These are phyloP conservation scores for Eragrostis curvula DNA, from an alignment of 176 grass and related monocot species.

Conservation along the genomic window DNA sequence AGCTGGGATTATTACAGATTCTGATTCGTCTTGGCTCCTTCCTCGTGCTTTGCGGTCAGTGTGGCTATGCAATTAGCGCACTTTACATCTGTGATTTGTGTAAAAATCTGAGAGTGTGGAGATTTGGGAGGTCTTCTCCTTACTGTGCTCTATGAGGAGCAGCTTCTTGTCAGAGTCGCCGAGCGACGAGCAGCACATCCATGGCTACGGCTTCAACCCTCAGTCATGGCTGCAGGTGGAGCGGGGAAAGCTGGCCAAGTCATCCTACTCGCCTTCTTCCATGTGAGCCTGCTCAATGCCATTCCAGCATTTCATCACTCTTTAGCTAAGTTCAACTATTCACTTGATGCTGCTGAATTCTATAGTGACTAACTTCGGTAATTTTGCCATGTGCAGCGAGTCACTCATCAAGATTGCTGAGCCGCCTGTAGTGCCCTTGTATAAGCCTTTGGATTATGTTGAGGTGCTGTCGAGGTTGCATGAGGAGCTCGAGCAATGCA, in stretches of 20 bases:
- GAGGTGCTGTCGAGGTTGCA: constrained; percentile 82
- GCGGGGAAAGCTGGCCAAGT: constrained; percentile 80
- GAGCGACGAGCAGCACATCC: constrained; percentile 75
- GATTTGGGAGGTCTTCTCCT: constrained; percentile 87
- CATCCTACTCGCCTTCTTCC: constrained; percentile 80
- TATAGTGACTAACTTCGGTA: constrained; percentile 1
- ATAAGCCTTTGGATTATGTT: constrained; percentile 89
- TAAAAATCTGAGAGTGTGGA: constrained; percentile 70
- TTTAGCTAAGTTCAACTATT: constrained; percentile 4
- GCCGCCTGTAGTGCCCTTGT: constrained; percentile 64
- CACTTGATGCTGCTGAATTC: constrained; percentile 14
- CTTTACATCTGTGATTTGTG: constrained; percentile 18
- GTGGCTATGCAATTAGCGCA: constrained; percentile 15
- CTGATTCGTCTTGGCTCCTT: constrained; percentile 9
- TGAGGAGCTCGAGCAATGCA: constrained; percentile 78
- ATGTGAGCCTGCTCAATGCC: constrained; percentile 60
- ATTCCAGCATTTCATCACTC: neutral
- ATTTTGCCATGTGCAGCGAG: constrained; percentile 54
- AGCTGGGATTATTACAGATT: constrained; percentile 19
- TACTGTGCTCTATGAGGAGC: constrained; percentile 96
- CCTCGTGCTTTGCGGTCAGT: neutral
- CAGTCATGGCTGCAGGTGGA: constrained; percentile 98
- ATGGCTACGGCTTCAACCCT: constrained; percentile 69
- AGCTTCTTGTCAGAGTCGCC: constrained; percentile 77
- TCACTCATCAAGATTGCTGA: constrained; percentile 91